phyloP scores from a whole-genome alignment of 2,329 filamentous ascomycete genomes.

The Metarhizium brunneum region DNA sequence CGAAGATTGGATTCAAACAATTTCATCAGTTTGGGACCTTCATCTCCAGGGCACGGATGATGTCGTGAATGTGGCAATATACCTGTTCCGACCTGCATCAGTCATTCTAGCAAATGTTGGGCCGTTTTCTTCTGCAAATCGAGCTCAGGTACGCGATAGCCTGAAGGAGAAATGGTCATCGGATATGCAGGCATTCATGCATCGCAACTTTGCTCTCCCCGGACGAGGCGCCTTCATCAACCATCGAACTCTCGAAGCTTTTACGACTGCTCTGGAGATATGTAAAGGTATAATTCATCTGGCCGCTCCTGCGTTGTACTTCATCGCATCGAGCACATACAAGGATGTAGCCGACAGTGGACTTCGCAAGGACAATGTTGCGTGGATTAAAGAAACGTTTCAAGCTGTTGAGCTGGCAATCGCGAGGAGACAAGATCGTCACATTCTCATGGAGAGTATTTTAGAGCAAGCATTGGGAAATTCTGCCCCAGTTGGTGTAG shows the following conservation, averaged over 20 bases:
- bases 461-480: constrained; percentile 19
- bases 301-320: constrained; percentile 36
- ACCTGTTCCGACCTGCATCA: constrained; percentile 31
- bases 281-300: constrained; percentile 24
- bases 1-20: constrained; percentile 37
- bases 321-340: constrained; percentile 24
- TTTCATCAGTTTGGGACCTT: constrained; percentile 41
- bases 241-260: constrained; percentile 28
- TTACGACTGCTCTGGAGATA: constrained; percentile 31
- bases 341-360: constrained; percentile 15
- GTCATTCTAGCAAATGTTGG: constrained; percentile 32
- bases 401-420: constrained; percentile 20
- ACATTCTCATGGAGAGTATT: constrained; percentile 20
- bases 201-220: constrained; percentile 41
- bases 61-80: constrained; percentile 35
- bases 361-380: constrained; percentile 24
- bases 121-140: constrained; percentile 14
- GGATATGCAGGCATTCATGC: constrained; percentile 39
- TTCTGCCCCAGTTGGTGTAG: constrained; percentile 26
- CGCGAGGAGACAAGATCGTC: constrained; percentile 13
- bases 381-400: constrained; percentile 29
- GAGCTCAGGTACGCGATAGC: constrained; percentile 7
- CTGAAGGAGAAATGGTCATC: constrained; percentile 30
- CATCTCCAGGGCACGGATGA: constrained; percentile 42
- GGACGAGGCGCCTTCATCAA: constrained; percentile 38